Evolutionary conservation across 2,329 filamentous ascomycete species (phyloP), one percentile per base, ranked within the genome.

Genomic region (Penicillium sp.): DNA sequence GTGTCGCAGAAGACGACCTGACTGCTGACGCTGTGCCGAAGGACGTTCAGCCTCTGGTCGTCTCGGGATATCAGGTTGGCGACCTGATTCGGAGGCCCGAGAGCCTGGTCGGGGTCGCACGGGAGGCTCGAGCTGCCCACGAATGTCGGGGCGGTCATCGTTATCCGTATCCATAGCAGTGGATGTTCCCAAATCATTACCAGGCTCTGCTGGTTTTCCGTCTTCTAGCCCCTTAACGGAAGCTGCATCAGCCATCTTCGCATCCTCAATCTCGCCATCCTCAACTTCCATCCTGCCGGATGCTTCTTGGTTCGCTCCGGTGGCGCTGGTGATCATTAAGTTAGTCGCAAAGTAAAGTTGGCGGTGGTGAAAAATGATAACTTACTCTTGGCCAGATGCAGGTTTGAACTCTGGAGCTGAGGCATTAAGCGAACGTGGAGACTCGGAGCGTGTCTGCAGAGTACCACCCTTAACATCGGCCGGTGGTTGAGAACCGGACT

Each of bases 201-300:
- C 46, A 43, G 54, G 48, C 13, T 52, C 47, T 5, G 31, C 40
- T 13, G 35, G n/a, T 42, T 47, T 53, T 13, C 26, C 20, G n/a
- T 54, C 43, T 24, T 58, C 60, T 8, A 34, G 38, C 27, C 49
- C 42, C 35, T 57, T 58, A 11, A 52, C 46, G 23, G 51, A 40
- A 4, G 57, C 43, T 11, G 54, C 60, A 56, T 73, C 70, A 4
- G 55, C 52, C 64, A 71, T 71, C 47, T 69, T 72, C 6, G 70
- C 68, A 52, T 74, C 73, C 53, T 74, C 71, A 40, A 72, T 70
- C 47, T 75, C 70, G 9, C 70, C 71, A 55, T 73, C 71, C 46
- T 72, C 70, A 11, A 72, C 69, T 48, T 74, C 69, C 6, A 51
- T 44, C 44, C 61, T 67, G n/a, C 59, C 56, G 28, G 55, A 20